These are phyloP conservation scores for Naegleria fowleri DNA, from an alignment of 208 protist genomes.

Conservation along the genomic window DNA sequence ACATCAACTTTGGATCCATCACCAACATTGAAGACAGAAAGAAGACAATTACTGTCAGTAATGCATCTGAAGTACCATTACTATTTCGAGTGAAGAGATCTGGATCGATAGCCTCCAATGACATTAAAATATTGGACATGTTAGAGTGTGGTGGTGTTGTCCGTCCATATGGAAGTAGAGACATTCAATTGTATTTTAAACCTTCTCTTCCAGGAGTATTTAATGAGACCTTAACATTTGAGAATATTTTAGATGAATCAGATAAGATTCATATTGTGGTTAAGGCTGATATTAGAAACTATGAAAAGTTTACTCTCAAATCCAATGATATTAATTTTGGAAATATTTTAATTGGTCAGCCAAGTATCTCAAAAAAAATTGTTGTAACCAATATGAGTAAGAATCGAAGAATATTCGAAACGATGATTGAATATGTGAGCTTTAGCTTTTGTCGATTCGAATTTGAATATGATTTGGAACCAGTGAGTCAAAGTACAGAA, in stretches of 20 bases:
- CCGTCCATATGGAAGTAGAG: constrained; percentile 15
- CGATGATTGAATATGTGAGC: background rate
- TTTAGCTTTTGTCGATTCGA: background rate
- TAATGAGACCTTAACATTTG: constrained; percentile 20
- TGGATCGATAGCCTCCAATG: constrained; percentile 1
- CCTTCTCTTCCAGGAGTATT: constrained; percentile 26
- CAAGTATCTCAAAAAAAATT: background rate
- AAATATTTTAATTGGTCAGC: background rate
- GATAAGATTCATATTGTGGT: background rate
- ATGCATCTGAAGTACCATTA: constrained; percentile 16
- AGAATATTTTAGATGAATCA: background rate
- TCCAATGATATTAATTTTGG: constrained; percentile 26
- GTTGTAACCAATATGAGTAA: background rate
- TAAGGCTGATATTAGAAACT: constrained; percentile 28
- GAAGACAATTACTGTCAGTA: constrained; percentile 18
- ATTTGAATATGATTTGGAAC: constrained; percentile 23
- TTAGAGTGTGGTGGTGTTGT: background rate
- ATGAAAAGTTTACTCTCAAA: constrained; percentile 21
- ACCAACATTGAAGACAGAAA: background rate
- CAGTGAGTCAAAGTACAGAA: background rate
- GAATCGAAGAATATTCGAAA: background rate
- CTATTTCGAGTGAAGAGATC: constrained; percentile 19
- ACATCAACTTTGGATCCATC: constrained; percentile 26
- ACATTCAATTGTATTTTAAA: constrained; percentile 24
- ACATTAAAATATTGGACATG: constrained; percentile 3